Conservation (phyloP, 164 flowering plant species). For the Taxillus chinensis region DNA sequence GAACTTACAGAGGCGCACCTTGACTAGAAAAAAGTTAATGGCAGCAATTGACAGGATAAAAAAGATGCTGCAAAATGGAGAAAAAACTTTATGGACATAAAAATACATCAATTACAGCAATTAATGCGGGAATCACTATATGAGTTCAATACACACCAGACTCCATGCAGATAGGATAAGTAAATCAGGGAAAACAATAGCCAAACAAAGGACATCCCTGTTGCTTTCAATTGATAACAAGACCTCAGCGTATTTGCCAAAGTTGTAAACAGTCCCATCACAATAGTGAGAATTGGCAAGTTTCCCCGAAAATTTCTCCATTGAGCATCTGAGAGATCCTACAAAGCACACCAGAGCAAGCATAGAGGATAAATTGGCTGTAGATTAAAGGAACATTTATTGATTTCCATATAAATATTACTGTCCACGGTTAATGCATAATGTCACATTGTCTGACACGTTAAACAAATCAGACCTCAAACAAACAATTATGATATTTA, state of each 20-base stretch:
- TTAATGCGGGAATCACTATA: too few relatives aligned
- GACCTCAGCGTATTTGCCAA: constrained; percentile 40
- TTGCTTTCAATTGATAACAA: constrained; percentile 36
- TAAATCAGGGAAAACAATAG: constrained; percentile 60
- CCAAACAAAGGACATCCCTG: constrained; percentile 80
- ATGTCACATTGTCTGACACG: too few relatives aligned
- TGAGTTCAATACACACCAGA: constrained; percentile 41
- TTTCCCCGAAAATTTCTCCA: constrained; percentile 95
- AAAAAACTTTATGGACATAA: not conserved
- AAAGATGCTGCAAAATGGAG: constrained; percentile 40
- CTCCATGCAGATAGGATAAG: constrained; percentile 76
- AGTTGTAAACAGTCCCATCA: constrained; percentile 52
- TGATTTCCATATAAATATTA: not conserved
- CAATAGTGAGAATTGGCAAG: constrained; percentile 56
- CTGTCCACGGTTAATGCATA: too few relatives aligned
- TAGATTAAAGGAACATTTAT: not conserved
- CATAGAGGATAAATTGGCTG: not conserved
- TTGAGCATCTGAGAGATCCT: constrained; percentile 93
- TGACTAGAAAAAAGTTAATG: constrained; percentile 63
- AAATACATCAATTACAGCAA: not conserved
- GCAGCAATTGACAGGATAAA: constrained; percentile 67
- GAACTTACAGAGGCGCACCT: constrained; percentile 35
- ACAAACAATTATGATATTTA: not conserved
- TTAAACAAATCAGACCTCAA: not conserved
- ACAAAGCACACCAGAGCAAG: not conserved